These are phyloP conservation scores for Fusarium irregulare DNA, from an alignment of 2,329 filamentous ascomycete genomes.

Conservation along the genomic window DNA sequence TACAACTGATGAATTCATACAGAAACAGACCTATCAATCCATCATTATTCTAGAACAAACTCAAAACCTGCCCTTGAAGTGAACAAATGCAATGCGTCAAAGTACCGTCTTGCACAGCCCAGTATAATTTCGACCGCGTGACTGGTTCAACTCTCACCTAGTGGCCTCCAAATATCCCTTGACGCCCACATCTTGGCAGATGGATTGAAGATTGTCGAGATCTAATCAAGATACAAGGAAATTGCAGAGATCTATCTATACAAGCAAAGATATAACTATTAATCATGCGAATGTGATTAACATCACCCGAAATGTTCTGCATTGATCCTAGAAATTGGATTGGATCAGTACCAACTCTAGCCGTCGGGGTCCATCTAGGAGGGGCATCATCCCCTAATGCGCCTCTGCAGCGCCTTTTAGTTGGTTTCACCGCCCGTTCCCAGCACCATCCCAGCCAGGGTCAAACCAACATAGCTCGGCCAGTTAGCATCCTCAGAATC, in stretches of 20 bases:
- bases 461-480: conserved; percentile 17
- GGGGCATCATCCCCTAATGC: conserved; percentile 36
- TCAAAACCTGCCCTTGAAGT: not conserved
- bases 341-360: conserved; percentile 13
- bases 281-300: not conserved
- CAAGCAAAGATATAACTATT: not conserved
- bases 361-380: conserved; percentile 27
- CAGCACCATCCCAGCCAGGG: conserved; percentile 24
- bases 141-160: conserved; percentile 14
- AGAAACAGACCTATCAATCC: not conserved
- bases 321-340: conserved; percentile 13
- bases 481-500: conserved; percentile 16
- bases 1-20: not conserved
- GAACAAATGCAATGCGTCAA: not conserved
- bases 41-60: not conserved
- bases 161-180: conserved; percentile 25
- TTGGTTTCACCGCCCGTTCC: conserved; percentile 39
- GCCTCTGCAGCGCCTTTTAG: conserved; percentile 26
- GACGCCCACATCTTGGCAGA: conserved; percentile 19
- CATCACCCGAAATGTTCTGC: conserved; percentile 5
- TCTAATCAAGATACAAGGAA: not conserved
- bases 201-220: conserved; percentile 3
- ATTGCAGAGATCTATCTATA: not conserved
- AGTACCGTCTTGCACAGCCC: conserved; percentile 22
- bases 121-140: conserved; percentile 22